phyloP scores from a whole-genome alignment of 257 asterid species.

The Verbascum thapsus region DNA sequence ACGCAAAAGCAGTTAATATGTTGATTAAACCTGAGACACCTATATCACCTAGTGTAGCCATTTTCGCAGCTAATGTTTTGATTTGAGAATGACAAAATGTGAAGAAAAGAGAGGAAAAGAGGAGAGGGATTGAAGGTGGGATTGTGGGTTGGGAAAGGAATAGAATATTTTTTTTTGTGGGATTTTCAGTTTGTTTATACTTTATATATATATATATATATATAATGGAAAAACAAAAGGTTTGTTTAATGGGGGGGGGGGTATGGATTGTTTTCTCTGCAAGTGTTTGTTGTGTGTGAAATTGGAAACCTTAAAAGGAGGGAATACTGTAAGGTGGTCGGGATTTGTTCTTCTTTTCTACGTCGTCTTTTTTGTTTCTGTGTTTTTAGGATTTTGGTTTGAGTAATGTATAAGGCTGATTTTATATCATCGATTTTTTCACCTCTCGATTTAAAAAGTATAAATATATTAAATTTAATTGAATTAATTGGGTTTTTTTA shows the following conservation, averaged over 20 bases:
- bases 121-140: too few relatives aligned
- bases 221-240: too few relatives aligned
- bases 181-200: too few relatives aligned
- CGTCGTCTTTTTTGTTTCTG: not conserved
- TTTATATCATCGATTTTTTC: too few relatives aligned
- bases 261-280: not conserved
- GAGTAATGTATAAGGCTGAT: too few relatives aligned
- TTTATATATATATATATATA: too few relatives aligned
- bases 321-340: constrained; percentile 32
- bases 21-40: constrained; percentile 80
- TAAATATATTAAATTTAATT: too few relatives aligned
- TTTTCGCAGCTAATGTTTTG: constrained; percentile 20
- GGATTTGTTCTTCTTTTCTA: not conserved
- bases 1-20: constrained; percentile 68
- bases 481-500: constrained; percentile 11
- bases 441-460: too few relatives aligned
- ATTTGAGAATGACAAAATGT: not conserved
- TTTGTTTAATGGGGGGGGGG: too few relatives aligned
- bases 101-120: too few relatives aligned
- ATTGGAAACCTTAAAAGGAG: constrained; percentile 8
- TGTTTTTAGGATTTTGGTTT: constrained; percentile 7
- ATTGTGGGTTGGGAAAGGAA: too few relatives aligned
- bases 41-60: constrained; percentile 89
- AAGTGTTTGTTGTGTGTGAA: constrained; percentile 15
- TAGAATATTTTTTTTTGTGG: too few relatives aligned